Percentiles rank a stretch among this genome's conserved stretches.
Conservation (phyloP, 345 rosid species). For the Sonneratia alba region DNA sequence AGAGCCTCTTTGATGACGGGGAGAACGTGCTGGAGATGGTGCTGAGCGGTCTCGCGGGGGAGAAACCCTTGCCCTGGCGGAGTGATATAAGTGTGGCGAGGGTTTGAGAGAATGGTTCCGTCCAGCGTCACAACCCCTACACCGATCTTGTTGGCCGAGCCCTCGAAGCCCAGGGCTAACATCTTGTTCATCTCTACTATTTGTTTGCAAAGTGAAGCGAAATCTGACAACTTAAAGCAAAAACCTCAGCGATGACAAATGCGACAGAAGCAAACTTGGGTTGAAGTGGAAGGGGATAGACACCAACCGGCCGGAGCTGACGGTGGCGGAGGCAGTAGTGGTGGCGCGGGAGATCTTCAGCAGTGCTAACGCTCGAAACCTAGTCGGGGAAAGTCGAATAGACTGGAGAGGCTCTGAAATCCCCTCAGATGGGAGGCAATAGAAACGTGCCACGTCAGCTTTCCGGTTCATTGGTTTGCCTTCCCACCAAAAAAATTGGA, state of each 20-base stretch:
- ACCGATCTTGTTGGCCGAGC: conserved; percentile 91
- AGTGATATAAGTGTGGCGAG: conserved; percentile 88
- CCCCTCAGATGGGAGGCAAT: neutral
- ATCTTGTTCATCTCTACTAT: conserved; percentile 42
- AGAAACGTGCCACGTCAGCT: neutral
- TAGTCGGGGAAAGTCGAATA: neutral
- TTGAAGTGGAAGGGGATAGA: no score
- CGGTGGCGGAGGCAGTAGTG: neutral
- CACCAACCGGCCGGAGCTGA: neutral
- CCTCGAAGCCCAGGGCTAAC: conserved; percentile 87
- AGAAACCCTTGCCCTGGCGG: conserved; percentile 98
- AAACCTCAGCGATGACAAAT: no score
- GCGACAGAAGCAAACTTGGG: no score
- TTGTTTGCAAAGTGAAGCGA: no score
- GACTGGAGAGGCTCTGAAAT: neutral
- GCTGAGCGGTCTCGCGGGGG: conserved; percentile 91
- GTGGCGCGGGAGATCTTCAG: neutral
- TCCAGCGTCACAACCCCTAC: conserved; percentile 80
- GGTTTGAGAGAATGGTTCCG: conserved; percentile 79
- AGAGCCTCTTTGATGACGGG: conserved; percentile 74
- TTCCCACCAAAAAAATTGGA: neutral
- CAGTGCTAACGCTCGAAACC: no score
- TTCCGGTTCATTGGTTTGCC: neutral
- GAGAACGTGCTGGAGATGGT: conserved; percentile 71
- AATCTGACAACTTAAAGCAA: no score